Conservation (phyloP, 805 yeast genomes). For the Candida corydali region DNA sequence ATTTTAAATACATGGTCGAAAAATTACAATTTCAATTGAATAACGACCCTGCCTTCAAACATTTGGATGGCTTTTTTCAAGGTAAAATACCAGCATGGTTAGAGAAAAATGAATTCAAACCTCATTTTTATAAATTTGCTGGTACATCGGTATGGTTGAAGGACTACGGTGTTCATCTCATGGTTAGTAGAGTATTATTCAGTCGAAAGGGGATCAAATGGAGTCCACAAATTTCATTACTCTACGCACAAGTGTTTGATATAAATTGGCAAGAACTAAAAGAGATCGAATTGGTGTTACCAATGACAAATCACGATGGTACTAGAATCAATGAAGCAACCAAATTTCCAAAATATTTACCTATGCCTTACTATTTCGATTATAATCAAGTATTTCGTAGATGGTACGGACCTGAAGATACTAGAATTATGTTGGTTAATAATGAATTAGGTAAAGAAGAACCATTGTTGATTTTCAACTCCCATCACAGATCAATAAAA, state of each 20-base stretch:
- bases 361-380: conserved; percentile 13
- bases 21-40: conserved; percentile 5
- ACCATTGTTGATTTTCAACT: conserved; percentile 10
- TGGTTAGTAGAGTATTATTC: conserved; percentile 27
- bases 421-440: conserved; percentile 18
- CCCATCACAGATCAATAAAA: conserved; percentile 12
- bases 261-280: conserved; percentile 19
- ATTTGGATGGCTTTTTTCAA: conserved; percentile 4
- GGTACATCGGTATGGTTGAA: conserved; percentile 31
- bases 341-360: conserved; percentile 12
- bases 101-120: neutral
- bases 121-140: conserved; percentile 27
- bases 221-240: conserved; percentile 22
- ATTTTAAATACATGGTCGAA: conserved; percentile 7
- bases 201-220: conserved; percentile 18
- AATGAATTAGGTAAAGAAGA: conserved; percentile 18
- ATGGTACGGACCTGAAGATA: conserved; percentile 26
- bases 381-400: conserved; percentile 3
- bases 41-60: conserved; percentile 5
- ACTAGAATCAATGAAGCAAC: conserved; percentile 8
- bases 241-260: conserved; percentile 20
- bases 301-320: conserved; percentile 13
- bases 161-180: conserved; percentile 28
- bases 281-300: conserved; percentile 21
- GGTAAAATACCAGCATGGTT: conserved; percentile 9